phyloP scores from a whole-genome alignment of 202 grass and related monocot genomes.

The Musa balbisiana region DNA sequence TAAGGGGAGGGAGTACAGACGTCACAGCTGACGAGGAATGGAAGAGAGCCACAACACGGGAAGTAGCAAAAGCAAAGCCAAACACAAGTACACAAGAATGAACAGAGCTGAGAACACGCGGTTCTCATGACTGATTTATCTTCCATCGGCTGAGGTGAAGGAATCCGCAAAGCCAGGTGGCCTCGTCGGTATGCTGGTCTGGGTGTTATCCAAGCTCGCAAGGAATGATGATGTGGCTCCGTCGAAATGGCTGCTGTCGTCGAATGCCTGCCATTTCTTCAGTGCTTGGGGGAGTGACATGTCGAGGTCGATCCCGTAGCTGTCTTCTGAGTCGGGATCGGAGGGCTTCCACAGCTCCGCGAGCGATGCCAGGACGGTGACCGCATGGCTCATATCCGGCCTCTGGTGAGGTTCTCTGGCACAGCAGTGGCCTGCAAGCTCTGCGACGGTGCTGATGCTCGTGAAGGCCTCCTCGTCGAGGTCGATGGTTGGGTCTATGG shows the following conservation, averaged over 20 bases:
- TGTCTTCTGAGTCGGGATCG: constrained; percentile 19
- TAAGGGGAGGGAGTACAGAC: too few relatives aligned
- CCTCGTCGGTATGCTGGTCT: constrained; percentile 6
- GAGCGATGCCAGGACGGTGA: constrained; percentile 27
- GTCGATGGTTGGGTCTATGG: constrained; percentile 26
- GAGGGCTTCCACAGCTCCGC: constrained; percentile 29
- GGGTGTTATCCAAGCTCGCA: background rate
- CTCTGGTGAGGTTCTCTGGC: constrained; percentile 25
- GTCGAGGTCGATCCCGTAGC: constrained; percentile 28
- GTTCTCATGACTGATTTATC: background rate
- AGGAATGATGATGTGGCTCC: constrained; percentile 8
- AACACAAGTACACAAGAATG: background rate
- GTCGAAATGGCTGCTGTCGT: constrained; percentile 18
- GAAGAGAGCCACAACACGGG: too few relatives aligned
- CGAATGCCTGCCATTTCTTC: constrained; percentile 27
- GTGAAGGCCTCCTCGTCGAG: constrained; percentile 14
- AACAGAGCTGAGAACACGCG: background rate
- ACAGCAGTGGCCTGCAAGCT: constrained; percentile 27
- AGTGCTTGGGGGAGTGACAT: constrained; percentile 28
- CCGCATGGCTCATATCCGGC: constrained; percentile 33
- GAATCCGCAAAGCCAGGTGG: background rate
- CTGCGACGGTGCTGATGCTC: constrained; percentile 19
- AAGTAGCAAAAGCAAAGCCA: background rate
- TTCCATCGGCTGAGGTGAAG: background rate
- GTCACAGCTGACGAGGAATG: too few relatives aligned